These are phyloP conservation scores for Aureobasidium zeae DNA, from an alignment of 2,329 filamentous ascomycete genomes.

Conservation along the genomic window DNA sequence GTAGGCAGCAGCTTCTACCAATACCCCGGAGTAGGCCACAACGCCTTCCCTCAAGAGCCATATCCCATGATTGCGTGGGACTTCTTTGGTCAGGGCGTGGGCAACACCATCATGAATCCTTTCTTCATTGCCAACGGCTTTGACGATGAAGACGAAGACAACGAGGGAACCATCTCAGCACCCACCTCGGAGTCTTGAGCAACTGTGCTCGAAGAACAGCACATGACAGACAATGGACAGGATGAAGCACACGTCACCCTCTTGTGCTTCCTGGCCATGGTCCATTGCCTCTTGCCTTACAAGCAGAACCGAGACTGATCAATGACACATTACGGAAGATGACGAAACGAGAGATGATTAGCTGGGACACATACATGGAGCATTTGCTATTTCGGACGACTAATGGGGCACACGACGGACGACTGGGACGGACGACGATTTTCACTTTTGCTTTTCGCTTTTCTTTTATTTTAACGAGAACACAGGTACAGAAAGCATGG, in stretches of 20 bases:
- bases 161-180: slow-evolving; percentile 25
- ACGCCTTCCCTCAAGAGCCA: slow-evolving; percentile 12
- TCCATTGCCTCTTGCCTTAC: too few relatives aligned
- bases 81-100: slow-evolving; percentile 16
- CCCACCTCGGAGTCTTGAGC: slow-evolving; percentile 17
- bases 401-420: slow-evolving; percentile 2
- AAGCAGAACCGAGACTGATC: too few relatives aligned
- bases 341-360: neutral
- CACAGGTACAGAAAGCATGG: slow-evolving; percentile 4
- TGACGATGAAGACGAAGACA: slow-evolving; percentile 24
- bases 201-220: neutral
- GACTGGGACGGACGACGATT: slow-evolving; percentile 4
- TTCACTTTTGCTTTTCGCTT: slow-evolving; percentile 9
- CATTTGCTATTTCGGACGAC: slow-evolving; percentile 9
- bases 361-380: neutral
- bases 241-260: too few relatives aligned
- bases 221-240: too few relatives aligned
- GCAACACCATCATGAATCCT: slow-evolving; percentile 20
- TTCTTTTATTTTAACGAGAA: slow-evolving; percentile 8
- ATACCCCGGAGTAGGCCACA: slow-evolving; percentile 6
- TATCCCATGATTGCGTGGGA: slow-evolving; percentile 17
- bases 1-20: slow-evolving; percentile 11
- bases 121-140: slow-evolving; percentile 23
- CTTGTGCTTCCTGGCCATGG: too few relatives aligned
- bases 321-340: too few relatives aligned